phyloP scores from a whole-genome alignment of 345 rosid species.

The Orychophragmus violaceus region DNA sequence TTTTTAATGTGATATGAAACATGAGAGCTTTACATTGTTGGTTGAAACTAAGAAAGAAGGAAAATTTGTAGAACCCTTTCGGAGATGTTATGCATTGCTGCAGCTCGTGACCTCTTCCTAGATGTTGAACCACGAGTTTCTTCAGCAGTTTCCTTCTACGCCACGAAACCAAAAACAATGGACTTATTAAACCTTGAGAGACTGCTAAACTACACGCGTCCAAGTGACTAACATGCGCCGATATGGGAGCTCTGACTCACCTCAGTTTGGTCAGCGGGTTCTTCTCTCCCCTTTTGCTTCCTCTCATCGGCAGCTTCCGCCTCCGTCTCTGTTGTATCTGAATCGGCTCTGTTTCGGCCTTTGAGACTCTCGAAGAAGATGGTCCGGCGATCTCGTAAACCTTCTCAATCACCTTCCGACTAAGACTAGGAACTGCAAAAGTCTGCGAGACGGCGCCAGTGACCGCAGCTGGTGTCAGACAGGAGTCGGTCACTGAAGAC shows the following conservation, averaged over 20 bases:
- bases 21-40: background rate
- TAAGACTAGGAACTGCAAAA: slow-evolving; percentile 1
- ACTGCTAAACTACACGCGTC: background rate
- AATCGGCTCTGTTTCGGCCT: background rate
- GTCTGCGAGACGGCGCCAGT: background rate
- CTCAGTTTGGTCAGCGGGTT: background rate
- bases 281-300: slow-evolving; percentile 8
- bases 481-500: background rate
- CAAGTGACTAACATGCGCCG: background rate
- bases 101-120: slow-evolving; percentile 74
- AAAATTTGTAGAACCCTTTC: slow-evolving; percentile 55
- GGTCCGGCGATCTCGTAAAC: background rate
- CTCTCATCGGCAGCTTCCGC: background rate
- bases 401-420: background rate
- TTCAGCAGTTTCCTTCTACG: slow-evolving; percentile 26
- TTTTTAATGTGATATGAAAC: background rate
- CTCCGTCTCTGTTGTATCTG: background rate
- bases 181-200: background rate
- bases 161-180: background rate
- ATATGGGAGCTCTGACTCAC: background rate
- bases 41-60: background rate
- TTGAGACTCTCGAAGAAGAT: background rate
- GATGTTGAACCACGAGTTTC: slow-evolving; percentile 46
- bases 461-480: background rate
- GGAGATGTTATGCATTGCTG: slow-evolving; percentile 78